Conservation (phyloP, 495 filamentous ascomycete genomes). For the Penicillium malachiteum region DNA sequence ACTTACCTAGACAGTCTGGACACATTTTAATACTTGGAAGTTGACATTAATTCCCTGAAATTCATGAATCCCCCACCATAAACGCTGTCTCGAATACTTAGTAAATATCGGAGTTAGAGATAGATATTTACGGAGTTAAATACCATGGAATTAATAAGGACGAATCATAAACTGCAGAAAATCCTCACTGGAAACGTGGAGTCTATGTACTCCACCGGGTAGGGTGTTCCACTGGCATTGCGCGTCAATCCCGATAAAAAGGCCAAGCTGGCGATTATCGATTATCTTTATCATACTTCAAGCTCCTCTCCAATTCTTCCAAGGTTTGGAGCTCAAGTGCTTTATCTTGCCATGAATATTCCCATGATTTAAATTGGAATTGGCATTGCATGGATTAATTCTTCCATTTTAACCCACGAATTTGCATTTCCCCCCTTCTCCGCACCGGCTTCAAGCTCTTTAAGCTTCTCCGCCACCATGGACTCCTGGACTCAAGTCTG, state of each 20-base stretch:
- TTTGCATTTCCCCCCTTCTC: conserved; percentile 12
- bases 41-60: too few species aligned
- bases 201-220: conserved; percentile 10
- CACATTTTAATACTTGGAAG: too few species aligned
- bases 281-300: conserved; percentile 15
- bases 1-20: too few species aligned
- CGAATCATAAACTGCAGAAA: conserved; percentile 6
- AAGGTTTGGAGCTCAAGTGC: too few species aligned
- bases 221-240: conserved; percentile 14
- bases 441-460: conserved; percentile 1
- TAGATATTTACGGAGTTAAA: too few species aligned
- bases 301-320: conserved; percentile 1
- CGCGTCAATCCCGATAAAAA: conserved; percentile 31
- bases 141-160: neutral
- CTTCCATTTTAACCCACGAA: conserved; percentile 11
- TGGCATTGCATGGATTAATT: conserved; percentile 33
- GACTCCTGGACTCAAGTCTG: conserved; percentile 34
- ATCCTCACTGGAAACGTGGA: conserved; percentile 9
- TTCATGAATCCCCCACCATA: too few species aligned
- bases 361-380: conserved; percentile 9
- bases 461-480: conserved; percentile 25
- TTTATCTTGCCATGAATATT: neutral
- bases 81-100: too few species aligned
- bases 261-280: conserved; percentile 44
- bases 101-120: too few species aligned